Percentiles rank a stretch among this genome's conserved stretches.
Evolutionary conservation across 2,329 filamentous ascomycete genomes (phyloP).

Genomic region (Bipolaris oryzae): DNA sequence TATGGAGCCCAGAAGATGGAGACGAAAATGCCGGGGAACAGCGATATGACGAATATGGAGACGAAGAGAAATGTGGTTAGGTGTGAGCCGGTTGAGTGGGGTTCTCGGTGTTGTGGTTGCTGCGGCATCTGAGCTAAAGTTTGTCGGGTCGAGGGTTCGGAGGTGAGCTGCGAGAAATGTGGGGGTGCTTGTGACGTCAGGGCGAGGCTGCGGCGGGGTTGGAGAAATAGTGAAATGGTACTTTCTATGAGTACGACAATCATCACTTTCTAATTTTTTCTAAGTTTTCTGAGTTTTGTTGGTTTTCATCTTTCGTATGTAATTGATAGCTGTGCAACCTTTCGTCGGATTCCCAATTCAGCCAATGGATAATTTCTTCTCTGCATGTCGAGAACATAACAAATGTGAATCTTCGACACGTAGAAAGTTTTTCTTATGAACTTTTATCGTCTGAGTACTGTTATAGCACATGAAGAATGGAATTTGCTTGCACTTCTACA

Average conservation of each 20-base stretch:
- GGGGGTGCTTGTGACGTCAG: slow-evolving; percentile 14
- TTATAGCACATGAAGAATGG: too few relatives aligned
- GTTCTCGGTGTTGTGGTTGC: slow-evolving; percentile 12
- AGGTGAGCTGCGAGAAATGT: slow-evolving; percentile 6
- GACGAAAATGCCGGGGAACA: slow-evolving; percentile 57
- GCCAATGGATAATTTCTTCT: too few relatives aligned
- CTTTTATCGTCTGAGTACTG: too few relatives aligned
- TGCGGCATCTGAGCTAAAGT: slow-evolving; percentile 19
- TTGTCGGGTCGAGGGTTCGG: slow-evolving; percentile 13
- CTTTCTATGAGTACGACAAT: too few relatives aligned
- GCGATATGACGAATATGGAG: slow-evolving; percentile 56
- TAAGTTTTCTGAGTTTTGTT: background rate
- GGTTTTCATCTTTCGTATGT: background rate
- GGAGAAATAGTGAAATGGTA: background rate
- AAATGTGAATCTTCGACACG: too few relatives aligned
- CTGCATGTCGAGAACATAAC: too few relatives aligned
- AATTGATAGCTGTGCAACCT: background rate
- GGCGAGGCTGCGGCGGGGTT: background rate
- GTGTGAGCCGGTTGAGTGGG: slow-evolving; percentile 38
- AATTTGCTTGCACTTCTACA: too few relatives aligned
- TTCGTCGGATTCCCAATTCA: too few relatives aligned
- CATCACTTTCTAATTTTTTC: background rate
- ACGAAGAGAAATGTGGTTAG: slow-evolving; percentile 55
- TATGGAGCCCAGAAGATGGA: slow-evolving; percentile 48
- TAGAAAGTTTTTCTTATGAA: too few relatives aligned